Evolutionary conservation across 345 rosid genomes (phyloP), one percentile per base, ranked within the genome.

Genomic region (Mercurialis annua): DNA sequence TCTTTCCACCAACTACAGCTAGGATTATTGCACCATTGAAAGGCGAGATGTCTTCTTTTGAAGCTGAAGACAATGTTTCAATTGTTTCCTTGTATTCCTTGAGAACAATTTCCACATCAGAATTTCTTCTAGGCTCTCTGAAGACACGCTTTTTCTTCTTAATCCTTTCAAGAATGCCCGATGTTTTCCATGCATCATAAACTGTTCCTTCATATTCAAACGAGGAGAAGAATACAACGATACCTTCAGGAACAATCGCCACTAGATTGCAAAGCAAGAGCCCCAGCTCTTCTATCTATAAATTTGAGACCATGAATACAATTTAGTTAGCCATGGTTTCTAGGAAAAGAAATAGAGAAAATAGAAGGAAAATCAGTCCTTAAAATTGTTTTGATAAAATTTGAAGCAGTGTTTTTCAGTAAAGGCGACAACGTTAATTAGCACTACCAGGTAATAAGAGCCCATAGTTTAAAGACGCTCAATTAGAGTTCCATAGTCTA

Each of bases 1-100:
- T 87, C 85, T 93, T 93, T 56, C 98, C 98, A 75, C 98, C 98
- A 64, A 93, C 97, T 33, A 93, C 85, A 24, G 94, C 97, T 56
- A 90, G 81, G 68, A 93, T 86, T 26, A 93, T 59, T 33, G 98
- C 98, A 62, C 98, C 98, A 62, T 64, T 87, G 36, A 70, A 77
- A 66, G 76, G 68, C 58, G 60, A 71, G 26, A 78, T 62, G 30
- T 51, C 78, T 63, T 73, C 76, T 50, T 57, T 75, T 58, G 66
- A 42, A 18, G 62, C 54, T 14, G 31, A 21, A 14, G 74, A 68
- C 40, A 74, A 27, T 11, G 62, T 43, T 61, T 87, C 78, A 53
- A 93, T 87, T 62, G 84, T 81, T 76, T 86, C 88, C 73, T 87
- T 89, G 84, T 93, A 93, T 65, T 85, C 85, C 68, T 80, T 85